A percentile compares a stretch with the other conserved stretches of the same genome.
Evolutionary conservation across 1,284 basidiomycete species (phyloP).

Genomic region (Boletellus sp.): DNA sequence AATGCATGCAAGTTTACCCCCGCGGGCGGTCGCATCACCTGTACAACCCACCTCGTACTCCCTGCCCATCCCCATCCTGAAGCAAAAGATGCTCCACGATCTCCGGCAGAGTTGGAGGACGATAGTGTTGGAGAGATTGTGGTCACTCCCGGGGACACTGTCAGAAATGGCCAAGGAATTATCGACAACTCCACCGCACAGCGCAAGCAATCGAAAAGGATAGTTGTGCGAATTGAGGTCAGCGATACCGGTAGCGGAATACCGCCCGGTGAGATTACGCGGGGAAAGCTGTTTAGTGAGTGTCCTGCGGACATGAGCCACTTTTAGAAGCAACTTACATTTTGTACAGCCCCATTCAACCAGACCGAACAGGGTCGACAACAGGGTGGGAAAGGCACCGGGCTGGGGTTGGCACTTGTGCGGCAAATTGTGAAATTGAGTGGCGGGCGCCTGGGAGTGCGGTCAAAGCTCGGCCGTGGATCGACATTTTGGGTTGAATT

Average conservation of each 20-base stretch:
- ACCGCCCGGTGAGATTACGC: constrained; percentile 64
- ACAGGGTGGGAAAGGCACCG: constrained; percentile 87
- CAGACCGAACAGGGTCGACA: constrained; percentile 78
- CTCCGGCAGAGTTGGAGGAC: constrained; percentile 14
- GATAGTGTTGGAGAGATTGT: constrained; percentile 13
- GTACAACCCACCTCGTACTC: constrained; percentile 56
- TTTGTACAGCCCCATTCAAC: constrained; percentile 58
- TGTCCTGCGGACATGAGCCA: constrained; percentile 6
- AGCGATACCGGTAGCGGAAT: constrained; percentile 81
- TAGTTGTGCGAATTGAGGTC: constrained; percentile 79
- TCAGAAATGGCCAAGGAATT: constrained; percentile 1
- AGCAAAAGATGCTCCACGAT: constrained; percentile 1
- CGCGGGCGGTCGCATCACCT: constrained; percentile 60
- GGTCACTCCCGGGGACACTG: constrained; percentile 9
- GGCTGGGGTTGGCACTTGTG: constrained; percentile 85
- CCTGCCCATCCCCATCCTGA: constrained; percentile 24
- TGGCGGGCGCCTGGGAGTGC: constrained; percentile 76
- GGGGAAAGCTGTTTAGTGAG: constrained; percentile 75
- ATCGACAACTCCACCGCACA: not conserved
- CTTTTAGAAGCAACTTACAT: constrained; percentile 1
- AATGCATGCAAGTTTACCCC: constrained; percentile 82
- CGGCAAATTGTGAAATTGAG: constrained; percentile 84
- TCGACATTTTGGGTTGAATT: constrained; percentile 82
- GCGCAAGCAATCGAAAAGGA: constrained; percentile 45
- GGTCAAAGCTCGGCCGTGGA: constrained; percentile 57